A percentile compares a stretch with the other conserved stretches of the same genome.
These are phyloP conservation scores for Pseudogymnoascus sp. DNA, from an alignment of 2,329 filamentous ascomycete species.

Conservation along the genomic window DNA sequence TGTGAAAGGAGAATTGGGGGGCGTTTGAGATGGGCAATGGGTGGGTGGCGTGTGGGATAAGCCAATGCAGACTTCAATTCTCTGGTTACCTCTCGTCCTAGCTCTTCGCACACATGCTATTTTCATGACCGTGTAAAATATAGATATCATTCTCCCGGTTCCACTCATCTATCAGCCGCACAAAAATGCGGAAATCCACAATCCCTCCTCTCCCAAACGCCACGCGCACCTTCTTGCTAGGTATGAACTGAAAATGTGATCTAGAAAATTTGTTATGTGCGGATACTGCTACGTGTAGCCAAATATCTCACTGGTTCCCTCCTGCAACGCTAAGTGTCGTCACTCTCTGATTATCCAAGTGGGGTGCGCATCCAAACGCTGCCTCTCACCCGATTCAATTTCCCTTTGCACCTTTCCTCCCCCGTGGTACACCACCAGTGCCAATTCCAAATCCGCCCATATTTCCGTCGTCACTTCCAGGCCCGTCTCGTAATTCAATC, in stretches of 20 bases:
- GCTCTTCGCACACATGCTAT: not conserved
- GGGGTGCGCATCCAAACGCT: not conserved
- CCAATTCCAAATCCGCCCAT: conserved; percentile 26
- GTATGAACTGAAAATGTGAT: conserved; percentile 5
- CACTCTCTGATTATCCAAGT: not conserved
- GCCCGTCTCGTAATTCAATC: conserved; percentile 64
- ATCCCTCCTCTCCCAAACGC: conserved; percentile 1
- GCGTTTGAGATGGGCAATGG: not conserved
- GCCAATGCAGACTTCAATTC: not conserved
- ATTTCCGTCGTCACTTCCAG: conserved; percentile 48
- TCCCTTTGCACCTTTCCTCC: not conserved
- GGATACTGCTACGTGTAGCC: not conserved
- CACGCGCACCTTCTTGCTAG: not conserved
- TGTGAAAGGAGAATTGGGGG: not conserved
- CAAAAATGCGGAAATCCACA: not conserved
- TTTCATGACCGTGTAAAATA: not conserved
- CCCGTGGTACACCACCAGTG: conserved; percentile 19
- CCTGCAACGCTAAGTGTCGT: not conserved
- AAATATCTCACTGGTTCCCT: not conserved
- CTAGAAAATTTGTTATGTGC: conserved; percentile 6
- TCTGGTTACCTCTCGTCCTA: not conserved
- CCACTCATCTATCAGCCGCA: not conserved
- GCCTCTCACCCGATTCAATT: conserved; percentile 3
- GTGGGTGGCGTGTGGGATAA: not conserved
- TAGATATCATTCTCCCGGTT: not conserved